phyloP scores from a whole-genome alignment of 75 land plant genomes.

The Cunninghamia lanceolata region DNA sequence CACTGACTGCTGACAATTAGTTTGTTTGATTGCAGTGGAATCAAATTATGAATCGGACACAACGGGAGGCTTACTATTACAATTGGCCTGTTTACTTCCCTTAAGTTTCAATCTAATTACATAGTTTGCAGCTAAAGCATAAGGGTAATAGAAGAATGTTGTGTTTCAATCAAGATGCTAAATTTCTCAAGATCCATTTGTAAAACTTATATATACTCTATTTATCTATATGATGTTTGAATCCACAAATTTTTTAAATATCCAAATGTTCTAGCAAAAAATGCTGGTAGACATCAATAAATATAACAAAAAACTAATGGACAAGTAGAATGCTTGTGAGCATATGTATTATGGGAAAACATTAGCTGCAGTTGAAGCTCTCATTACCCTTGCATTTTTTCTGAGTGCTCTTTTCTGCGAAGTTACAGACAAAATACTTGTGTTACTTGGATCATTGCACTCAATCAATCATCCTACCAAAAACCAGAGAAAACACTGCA shows the following conservation, averaged over 20 bases:
- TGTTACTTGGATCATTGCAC: not conserved
- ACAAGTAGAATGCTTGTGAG: too few relatives aligned
- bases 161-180: not conserved
- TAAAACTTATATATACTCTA: not conserved
- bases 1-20: not conserved
- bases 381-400: too few relatives aligned
- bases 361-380: too few relatives aligned
- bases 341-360: too few relatives aligned
- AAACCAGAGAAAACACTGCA: not conserved
- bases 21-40: slow-evolving; percentile 62
- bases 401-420: too few relatives aligned
- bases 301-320: too few relatives aligned
- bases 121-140: not conserved
- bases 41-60: slow-evolving; percentile 38
- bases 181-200: not conserved
- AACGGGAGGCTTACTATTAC: slow-evolving; percentile 60
- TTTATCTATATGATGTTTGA: not conserved
- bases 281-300: not conserved
- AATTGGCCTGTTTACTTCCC: slow-evolving; percentile 74
- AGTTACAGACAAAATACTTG: not conserved
- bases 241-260: not conserved
- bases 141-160: not conserved
- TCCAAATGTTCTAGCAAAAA: too few relatives aligned
- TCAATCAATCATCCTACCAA: not conserved
- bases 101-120: slow-evolving; percentile 15